Base-by-base conservation (phyloP, 306 rosid species). In the peach (Prunus persica) region DNA sequence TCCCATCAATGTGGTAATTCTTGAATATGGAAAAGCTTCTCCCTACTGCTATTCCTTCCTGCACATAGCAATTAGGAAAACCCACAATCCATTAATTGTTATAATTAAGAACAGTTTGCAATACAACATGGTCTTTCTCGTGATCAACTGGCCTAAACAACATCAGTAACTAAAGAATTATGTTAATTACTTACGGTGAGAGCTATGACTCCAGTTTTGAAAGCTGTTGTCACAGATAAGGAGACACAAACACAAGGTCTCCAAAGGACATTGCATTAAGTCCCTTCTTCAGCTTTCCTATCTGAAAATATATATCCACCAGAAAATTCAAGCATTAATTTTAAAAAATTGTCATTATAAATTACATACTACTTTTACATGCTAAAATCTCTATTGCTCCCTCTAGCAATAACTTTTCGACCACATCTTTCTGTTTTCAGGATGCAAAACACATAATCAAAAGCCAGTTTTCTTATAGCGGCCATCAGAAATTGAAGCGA, bases 31-130 rank as follows among this genome's bases (percentile, higher is more conserved):
- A 89, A 83, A 95, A 95, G 89, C 99, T 95, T 79, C 97, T 95
- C 49, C 99, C 99, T 0, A 92, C 97, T 60, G 99, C 97, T 82
- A 95, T 92, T 78, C 99, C 99, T 91, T 95, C 98, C 97, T 95
- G 96, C 68, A 72, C 24, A 76, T 69, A 19, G 61, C 24, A 18
- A 32, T 34, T 15, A 60, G 5, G 3, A 60, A 60, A 12, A 4
- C 27, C 65, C 65, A 60, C 16, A 22, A 22, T 60, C 65, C 83
- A 67, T 65, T 56, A 47, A 50, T 15, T 14, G 6, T 32, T 32
- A 32, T 4, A 32, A 4, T 32, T 4, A 32, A 32, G 34, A 32
- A 32, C 6, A 0, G 34, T 32, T 32, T 32, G 34, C 34, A 32
- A 32, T 32, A 32, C 6, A 4, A 32, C 34, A 32, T 32, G 34